Evolutionary conservation across 768 basidiomycete genomes (phyloP), one percentile per base, ranked within the genome.

Genomic region (Hypholoma fasciculare): DNA sequence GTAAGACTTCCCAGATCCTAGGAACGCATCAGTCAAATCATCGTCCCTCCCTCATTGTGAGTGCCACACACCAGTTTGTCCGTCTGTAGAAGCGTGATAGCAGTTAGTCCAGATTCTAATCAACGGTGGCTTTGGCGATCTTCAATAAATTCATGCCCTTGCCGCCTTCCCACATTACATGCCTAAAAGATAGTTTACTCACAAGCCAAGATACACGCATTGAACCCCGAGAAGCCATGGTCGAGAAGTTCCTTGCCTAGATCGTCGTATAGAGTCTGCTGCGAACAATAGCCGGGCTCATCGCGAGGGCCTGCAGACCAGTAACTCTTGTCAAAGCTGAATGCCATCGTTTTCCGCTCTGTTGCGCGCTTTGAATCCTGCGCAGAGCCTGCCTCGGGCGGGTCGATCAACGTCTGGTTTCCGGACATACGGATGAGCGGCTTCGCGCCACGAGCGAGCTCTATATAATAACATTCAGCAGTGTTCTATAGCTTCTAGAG

Each of bases 201-300:
- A 97, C 96, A 98, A 74, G 97, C 96, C 71, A 99, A 82, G 74
- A 99, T 97, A 82, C 95, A 98, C 49, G 95, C 92, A 80, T 98
- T 98, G 75, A 97, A 98, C 27, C 96, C 96, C 37, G 90, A 77
- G 75, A 99, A 98, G 43, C 93, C 89, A 71, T 98, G 96, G 72
- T 98, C 93, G 65, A 99, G 78, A 52, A 99, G 74, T 68, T 98
- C 96, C 73, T 89, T 90, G 43, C 96, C 96, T 37, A 98, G 72
- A 77, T 98, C 96, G 64, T 94, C 87, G 73, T 93, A 98, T 57
- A 98, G 78, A 0, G 95, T 98, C 72, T 96, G 88, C 67, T 99
- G 96, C 4, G 90, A 93, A 64, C 94, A 96, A 69, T 98, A 98
- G 13, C 82, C 80, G 0, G 92, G 89, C 57, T 97, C 96, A 68